Percentiles rank a stretch among this genome's conserved stretches.
Evolutionary conservation across 1,284 basidiomycete genomes (phyloP).

Genomic region (Fistulinella staudtii): DNA sequence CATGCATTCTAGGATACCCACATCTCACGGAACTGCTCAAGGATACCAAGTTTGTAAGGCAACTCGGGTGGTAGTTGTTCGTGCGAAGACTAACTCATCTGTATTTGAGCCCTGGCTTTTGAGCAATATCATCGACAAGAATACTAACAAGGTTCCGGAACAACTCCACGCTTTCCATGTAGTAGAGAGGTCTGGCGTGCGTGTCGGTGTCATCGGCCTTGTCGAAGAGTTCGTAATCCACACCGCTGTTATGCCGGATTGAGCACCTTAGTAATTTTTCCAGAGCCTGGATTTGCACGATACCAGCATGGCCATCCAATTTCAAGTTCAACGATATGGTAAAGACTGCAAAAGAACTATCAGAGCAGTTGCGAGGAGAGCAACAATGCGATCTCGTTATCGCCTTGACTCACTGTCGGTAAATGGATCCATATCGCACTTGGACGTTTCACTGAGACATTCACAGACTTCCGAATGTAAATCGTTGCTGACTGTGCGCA

Average conservation of each 20-base stretch:
- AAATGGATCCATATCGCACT: neutral
- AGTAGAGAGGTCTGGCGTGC: conserved; percentile 54
- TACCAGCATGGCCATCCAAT: conserved; percentile 62
- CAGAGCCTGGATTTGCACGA: conserved; percentile 68
- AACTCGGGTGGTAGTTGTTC: conserved; percentile 2
- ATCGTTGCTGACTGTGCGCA: too few species aligned
- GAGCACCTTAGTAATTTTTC: neutral
- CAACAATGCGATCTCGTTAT: conserved; percentile 63
- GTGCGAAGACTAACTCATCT: neutral
- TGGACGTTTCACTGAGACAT: too few species aligned
- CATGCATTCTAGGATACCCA: conserved; percentile 58
- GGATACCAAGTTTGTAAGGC: conserved; percentile 56
- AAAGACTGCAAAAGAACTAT: conserved; percentile 50
- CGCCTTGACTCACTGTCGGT: conserved; percentile 66
- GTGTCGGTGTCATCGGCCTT: conserved; percentile 64
- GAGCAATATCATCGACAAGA: conserved; percentile 56
- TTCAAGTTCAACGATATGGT: conserved; percentile 59
- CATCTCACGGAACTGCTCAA: conserved; percentile 73
- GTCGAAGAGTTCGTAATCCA: conserved; percentile 56
- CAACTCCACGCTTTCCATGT: conserved; percentile 48
- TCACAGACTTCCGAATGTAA: too few species aligned
- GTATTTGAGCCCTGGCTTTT: conserved; percentile 50
- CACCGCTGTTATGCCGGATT: neutral
- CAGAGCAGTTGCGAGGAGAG: conserved; percentile 52
- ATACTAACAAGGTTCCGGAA: conserved; percentile 47